Conservation (phyloP, 106 monocot genomes). For the Allium fistulosum region DNA sequence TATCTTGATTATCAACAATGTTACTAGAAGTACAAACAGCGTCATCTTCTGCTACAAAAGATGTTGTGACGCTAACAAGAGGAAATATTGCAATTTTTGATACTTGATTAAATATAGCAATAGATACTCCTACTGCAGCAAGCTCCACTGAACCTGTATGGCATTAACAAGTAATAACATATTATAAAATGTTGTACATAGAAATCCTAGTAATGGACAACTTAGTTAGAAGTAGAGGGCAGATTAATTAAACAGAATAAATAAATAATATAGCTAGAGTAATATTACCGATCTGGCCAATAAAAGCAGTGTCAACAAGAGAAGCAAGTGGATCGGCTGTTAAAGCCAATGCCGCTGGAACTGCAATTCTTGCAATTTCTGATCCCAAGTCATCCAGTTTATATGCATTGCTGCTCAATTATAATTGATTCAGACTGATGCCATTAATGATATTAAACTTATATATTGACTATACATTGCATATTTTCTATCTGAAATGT, state of each 20-base stretch:
- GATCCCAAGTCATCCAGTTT: slow-evolving; percentile 54
- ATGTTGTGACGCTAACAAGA: slow-evolving; percentile 74
- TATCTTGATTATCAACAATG: slow-evolving; percentile 23
- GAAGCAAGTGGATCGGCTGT: slow-evolving; percentile 68
- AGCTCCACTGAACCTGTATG: slow-evolving; percentile 63
- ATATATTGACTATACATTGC: no score
- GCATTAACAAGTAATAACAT: neutral
- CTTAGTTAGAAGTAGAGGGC: no score
- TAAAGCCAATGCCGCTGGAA: slow-evolving; percentile 61
- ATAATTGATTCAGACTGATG: no score
- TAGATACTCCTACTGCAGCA: slow-evolving; percentile 71
- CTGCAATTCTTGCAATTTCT: slow-evolving; percentile 54
- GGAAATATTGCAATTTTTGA: slow-evolving; percentile 73
- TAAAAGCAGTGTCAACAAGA: slow-evolving; percentile 65
- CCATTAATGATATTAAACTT: no score
- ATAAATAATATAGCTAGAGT: neutral
- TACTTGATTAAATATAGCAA: slow-evolving; percentile 76
- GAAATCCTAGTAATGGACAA: no score
- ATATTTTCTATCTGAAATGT: no score
- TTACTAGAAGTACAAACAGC: slow-evolving; percentile 21
- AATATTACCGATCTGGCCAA: slow-evolving; percentile 52
- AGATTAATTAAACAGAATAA: neutral
- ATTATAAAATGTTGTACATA: no score
- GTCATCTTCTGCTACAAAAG: slow-evolving; percentile 80
- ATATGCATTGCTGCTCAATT: slow-evolving; percentile 29